Evolutionary conservation across 805 yeast genomes (phyloP).

Genomic region (Yamadazyma philogaea): DNA sequence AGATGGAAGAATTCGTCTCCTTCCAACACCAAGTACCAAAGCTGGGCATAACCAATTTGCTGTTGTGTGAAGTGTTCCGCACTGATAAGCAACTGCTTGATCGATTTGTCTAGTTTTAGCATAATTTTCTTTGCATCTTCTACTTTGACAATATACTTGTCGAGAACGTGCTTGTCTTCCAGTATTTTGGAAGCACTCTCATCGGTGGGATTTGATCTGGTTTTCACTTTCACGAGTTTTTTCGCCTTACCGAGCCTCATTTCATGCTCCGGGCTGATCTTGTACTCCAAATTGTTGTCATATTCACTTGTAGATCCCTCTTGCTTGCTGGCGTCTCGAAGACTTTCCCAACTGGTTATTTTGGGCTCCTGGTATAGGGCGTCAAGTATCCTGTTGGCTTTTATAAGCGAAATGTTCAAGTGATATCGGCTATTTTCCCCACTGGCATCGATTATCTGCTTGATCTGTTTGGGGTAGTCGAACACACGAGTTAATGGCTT

Average conservation of each 20-base stretch:
- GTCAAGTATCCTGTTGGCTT: slow-evolving; percentile 19
- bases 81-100: background rate
- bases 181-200: background rate
- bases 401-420: slow-evolving; percentile 19
- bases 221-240: background rate
- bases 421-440: slow-evolving; percentile 11
- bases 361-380: slow-evolving; percentile 12
- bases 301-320: background rate
- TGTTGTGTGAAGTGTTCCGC: background rate
- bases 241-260: background rate
- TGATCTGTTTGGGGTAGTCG: slow-evolving; percentile 28
- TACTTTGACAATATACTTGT: background rate
- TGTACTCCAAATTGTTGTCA: slow-evolving; percentile 11
- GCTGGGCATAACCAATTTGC: slow-evolving; percentile 3
- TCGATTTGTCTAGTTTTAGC: background rate
- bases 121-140: background rate
- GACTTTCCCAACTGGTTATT: slow-evolving; percentile 14
- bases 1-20: slow-evolving; percentile 11
- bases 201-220: background rate
- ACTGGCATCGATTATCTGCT: slow-evolving; percentile 16
- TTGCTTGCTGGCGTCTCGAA: slow-evolving; percentile 11
- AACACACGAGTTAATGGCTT: slow-evolving; percentile 46
- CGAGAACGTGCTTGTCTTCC: background rate
- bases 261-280: slow-evolving; percentile 4
- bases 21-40: slow-evolving; percentile 9